A percentile compares a stretch with the other conserved stretches of the same genome.
These are phyloP conservation scores for Penicillium sp. DNA, from an alignment of 2,329 filamentous ascomycete genomes.

Conservation along the genomic window DNA sequence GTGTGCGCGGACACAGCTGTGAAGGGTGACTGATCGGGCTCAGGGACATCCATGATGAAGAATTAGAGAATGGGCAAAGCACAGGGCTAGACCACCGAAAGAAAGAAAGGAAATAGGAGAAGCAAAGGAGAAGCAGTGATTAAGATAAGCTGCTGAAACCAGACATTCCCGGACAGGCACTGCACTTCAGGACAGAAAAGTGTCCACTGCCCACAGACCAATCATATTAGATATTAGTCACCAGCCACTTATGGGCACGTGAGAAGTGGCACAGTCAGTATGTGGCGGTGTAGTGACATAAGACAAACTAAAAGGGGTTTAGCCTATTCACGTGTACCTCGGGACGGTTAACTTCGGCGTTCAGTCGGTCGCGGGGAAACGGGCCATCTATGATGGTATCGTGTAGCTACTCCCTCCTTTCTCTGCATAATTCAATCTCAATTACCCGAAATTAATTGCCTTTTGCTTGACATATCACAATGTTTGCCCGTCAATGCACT, in stretches of 20 bases:
- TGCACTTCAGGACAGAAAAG: slow-evolving; percentile 29
- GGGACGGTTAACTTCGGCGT: slow-evolving; percentile 30
- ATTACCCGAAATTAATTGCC: neutral
- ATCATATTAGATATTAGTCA: slow-evolving; percentile 14
- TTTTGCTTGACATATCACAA: slow-evolving; percentile 17
- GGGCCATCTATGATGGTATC: slow-evolving; percentile 4
- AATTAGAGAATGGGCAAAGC: neutral
- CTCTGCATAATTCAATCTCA: neutral
- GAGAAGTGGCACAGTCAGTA: neutral
- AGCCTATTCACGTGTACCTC: slow-evolving; percentile 9
- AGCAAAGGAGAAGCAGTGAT: slow-evolving; percentile 8
- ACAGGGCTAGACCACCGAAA: slow-evolving; percentile 1
- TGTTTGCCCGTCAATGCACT: slow-evolving; percentile 51
- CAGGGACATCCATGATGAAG: slow-evolving; percentile 72
- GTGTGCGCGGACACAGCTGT: slow-evolving; percentile 85
- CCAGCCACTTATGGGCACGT: slow-evolving; percentile 19
- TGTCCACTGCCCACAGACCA: slow-evolving; percentile 29
- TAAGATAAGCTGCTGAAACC: slow-evolving; percentile 14
- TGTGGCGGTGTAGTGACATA: neutral
- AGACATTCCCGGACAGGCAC: slow-evolving; percentile 16
- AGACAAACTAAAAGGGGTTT: neutral
- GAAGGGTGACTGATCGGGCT: slow-evolving; percentile 89
- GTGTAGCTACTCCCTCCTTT: neutral
- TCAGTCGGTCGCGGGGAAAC: slow-evolving; percentile 21
- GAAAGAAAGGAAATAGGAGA: slow-evolving; percentile 5